Evolutionary conservation across 176 grass and related monocot genomes (phyloP).

Genomic region (Aegilops bicornis): DNA sequence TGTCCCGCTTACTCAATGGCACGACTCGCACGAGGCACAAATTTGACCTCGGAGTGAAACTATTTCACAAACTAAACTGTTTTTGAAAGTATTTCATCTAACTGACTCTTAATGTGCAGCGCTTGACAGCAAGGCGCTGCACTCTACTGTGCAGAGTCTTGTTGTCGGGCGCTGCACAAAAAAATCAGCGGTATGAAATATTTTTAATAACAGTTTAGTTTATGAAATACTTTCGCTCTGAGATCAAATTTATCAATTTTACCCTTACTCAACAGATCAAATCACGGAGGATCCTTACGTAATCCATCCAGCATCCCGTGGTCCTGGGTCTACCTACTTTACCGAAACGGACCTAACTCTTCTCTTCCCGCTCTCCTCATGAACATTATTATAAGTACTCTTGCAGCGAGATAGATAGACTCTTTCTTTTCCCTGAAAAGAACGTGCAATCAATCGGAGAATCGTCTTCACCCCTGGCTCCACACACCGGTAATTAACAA

Average conservation of each 20-base stretch:
- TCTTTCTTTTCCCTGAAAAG: not conserved
- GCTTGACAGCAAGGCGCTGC: no score
- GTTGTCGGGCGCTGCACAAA: no score
- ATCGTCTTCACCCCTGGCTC: not conserved
- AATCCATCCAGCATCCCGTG: not conserved
- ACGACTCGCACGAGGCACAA: no score
- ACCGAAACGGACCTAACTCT: constrained; percentile 26
- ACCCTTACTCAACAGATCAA: not conserved
- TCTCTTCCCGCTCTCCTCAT: constrained; percentile 12
- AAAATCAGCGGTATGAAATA: no score
- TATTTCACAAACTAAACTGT: no score
- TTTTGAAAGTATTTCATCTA: no score
- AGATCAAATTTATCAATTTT: no score
- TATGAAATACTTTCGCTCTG: no score
- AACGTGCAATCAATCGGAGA: not conserved
- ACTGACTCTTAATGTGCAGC: no score
- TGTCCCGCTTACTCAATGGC: not conserved
- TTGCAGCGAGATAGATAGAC: not conserved
- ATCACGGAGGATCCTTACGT: not conserved
- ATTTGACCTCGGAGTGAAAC: no score
- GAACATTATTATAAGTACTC: not conserved
- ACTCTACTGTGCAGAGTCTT: no score
- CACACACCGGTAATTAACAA: constrained; percentile 7
- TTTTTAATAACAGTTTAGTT: no score
- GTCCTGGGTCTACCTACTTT: not conserved